Conservation (phyloP, 345 rosid species). For the Ceriops decandra region DNA sequence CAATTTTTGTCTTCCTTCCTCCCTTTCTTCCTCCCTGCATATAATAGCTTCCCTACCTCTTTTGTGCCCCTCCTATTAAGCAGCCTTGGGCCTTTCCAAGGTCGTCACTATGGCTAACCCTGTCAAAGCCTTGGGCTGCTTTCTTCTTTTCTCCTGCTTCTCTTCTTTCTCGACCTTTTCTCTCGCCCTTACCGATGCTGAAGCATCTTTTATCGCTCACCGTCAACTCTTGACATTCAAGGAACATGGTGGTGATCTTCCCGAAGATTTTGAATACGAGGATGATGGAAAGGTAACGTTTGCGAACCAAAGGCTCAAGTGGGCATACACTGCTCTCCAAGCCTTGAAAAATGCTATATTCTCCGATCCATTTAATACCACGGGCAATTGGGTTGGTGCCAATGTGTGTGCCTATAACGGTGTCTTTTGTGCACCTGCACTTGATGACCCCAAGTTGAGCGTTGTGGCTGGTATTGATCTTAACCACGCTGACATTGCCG, state of each 20-base stretch:
- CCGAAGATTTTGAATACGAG: constrained; percentile 25
- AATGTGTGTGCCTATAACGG: constrained; percentile 66
- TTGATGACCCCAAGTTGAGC: constrained; percentile 43
- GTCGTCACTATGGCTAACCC: constrained; percentile 41
- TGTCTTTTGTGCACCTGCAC: constrained; percentile 63
- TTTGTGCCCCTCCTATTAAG: constrained; percentile 33
- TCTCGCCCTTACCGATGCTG: constrained; percentile 47
- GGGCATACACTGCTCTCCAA: constrained; percentile 66
- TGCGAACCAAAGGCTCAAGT: constrained; percentile 51
- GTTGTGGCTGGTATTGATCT: constrained; percentile 73
- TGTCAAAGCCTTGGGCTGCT: constrained; percentile 54
- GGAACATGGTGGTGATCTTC: constrained; percentile 35
- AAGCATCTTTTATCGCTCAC: constrained; percentile 50
- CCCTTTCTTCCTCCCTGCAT: constrained; percentile 13
- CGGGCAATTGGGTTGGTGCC: constrained; percentile 66
- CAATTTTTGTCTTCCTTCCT: constrained; percentile 9
- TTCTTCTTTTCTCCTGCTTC: constrained; percentile 28
- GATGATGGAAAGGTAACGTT: constrained; percentile 40
- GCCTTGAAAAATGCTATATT: constrained; percentile 70
- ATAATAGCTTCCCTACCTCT: constrained; percentile 23
- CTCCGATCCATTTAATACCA: constrained; percentile 71
- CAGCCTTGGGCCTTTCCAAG: constrained; percentile 80
- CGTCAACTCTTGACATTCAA: constrained; percentile 61
- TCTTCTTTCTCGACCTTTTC: constrained; percentile 23
- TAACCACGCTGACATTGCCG: constrained; percentile 77